Conservation (phyloP, 331 rosid species). For the Pyracantha coccinea region DNA sequence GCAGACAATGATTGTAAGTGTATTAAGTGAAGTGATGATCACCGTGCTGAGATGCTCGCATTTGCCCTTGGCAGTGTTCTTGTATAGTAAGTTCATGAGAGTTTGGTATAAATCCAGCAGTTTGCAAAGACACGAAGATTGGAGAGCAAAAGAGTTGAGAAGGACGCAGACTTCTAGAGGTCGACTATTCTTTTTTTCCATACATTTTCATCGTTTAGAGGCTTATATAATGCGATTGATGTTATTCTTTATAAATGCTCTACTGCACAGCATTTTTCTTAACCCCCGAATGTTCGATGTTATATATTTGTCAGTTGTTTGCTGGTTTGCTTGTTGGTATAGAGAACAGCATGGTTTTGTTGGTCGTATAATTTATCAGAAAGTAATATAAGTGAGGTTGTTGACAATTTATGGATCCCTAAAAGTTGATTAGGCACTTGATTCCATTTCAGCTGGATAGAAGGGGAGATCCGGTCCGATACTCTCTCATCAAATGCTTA, state of each 20-base stretch:
- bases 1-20: too few species aligned
- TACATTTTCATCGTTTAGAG: conserved; percentile 15
- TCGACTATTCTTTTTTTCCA: conserved; percentile 29
- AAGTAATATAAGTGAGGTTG: neutral
- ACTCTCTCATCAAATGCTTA: too few species aligned
- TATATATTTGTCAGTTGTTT: neutral
- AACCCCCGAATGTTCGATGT: neutral
- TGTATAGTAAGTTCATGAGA: conserved; percentile 12
- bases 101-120: conserved; percentile 16
- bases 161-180: conserved; percentile 13
- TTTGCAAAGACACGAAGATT: conserved; percentile 12
- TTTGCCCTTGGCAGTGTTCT: conserved; percentile 10
- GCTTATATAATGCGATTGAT: neutral
- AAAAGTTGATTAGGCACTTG: neutral
- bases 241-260: neutral
- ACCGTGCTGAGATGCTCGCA: conserved; percentile 18
- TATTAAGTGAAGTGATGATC: too few species aligned
- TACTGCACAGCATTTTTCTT: neutral
- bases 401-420: neutral
- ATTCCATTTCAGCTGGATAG: neutral
- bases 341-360: neutral
- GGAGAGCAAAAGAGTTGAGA: neutral
- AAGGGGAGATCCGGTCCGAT: too few species aligned
- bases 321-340: neutral
- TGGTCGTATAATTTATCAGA: neutral